These are phyloP conservation scores for Lophiotrema nucula DNA, from an alignment of 495 filamentous ascomycete genomes.

Conservation along the genomic window DNA sequence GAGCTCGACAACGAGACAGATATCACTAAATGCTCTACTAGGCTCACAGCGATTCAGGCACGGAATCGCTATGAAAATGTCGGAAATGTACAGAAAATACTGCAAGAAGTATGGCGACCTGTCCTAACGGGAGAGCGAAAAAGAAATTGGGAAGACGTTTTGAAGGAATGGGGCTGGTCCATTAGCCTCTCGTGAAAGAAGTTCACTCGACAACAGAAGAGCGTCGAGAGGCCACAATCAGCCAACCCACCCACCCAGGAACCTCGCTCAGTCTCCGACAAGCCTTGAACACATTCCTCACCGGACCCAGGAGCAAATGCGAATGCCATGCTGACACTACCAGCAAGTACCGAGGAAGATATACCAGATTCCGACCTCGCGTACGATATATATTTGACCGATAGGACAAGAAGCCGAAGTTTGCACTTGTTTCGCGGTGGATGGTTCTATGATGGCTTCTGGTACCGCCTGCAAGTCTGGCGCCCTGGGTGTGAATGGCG, in stretches of 20 bases:
- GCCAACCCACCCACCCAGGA: neutral
- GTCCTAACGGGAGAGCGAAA: conserved; percentile 8
- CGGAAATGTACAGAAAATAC: conserved; percentile 14
- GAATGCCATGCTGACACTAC: too few relatives aligned
- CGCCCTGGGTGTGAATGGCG: too few relatives aligned
- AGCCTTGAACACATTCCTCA: too few relatives aligned
- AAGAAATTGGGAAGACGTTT: conserved; percentile 27
- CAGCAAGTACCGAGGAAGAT: too few relatives aligned
- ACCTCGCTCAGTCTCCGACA: neutral
- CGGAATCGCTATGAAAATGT: conserved; percentile 26
- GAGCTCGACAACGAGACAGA: conserved; percentile 11
- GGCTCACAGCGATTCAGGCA: conserved; percentile 17
- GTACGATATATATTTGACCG: too few relatives aligned
- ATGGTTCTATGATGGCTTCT: too few relatives aligned
- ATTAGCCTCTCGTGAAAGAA: conserved; percentile 8
- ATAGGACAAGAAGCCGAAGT: too few relatives aligned
- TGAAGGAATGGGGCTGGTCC: conserved; percentile 24
- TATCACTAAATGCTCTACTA: conserved; percentile 13
- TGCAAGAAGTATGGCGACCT: conserved; percentile 23
- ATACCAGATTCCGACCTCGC: too few relatives aligned
- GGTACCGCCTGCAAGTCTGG: too few relatives aligned
- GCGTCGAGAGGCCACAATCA: neutral
- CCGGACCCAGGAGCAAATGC: too few relatives aligned
- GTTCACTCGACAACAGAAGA: neutral
- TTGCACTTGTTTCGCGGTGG: too few relatives aligned